Evolutionary conservation across 176 grass and related monocot genomes (phyloP).

Genomic region (Carex scoparia): DNA sequence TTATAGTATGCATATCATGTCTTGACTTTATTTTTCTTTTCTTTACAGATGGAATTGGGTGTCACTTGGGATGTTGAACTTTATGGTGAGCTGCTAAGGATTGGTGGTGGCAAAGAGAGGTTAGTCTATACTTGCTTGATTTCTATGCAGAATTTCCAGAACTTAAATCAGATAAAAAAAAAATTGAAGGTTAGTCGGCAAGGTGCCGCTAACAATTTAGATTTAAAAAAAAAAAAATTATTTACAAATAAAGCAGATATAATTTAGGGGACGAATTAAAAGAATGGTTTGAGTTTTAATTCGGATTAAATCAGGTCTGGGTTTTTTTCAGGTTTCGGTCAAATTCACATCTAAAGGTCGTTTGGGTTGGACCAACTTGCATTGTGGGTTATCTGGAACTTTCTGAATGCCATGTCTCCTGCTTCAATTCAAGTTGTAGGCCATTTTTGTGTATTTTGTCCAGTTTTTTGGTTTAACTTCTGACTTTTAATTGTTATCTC

Average conservation of each 20-base stretch:
- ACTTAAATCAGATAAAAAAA: neutral
- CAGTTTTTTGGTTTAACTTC: neutral
- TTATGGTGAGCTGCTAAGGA: slow-evolving; percentile 92
- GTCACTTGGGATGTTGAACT: slow-evolving; percentile 80
- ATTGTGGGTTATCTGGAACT: neutral
- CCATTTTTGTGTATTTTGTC: neutral
- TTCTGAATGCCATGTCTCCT: neutral
- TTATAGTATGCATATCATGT: neutral
- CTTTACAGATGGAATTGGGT: slow-evolving; percentile 71
- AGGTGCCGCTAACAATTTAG: no score
- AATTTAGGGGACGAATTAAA: neutral
- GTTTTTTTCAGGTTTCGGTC: neutral
- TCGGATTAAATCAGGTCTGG: neutral
- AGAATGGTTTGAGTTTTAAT: neutral
- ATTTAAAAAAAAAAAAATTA: no score
- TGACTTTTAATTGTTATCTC: neutral
- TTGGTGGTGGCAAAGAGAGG: slow-evolving; percentile 98
- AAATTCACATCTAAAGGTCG: neutral
- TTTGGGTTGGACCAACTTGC: neutral
- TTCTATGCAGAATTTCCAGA: neutral
- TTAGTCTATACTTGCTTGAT: slow-evolving; percentile 15
- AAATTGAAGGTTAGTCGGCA: no score
- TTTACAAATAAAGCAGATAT: neutral
- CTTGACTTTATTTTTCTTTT: neutral
- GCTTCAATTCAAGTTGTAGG: no score